Percentiles rank a stretch among this genome's conserved stretches.
Conservation (phyloP, 1,139 yeast genomes). For the Hyphopichia buzzinii region DNA sequence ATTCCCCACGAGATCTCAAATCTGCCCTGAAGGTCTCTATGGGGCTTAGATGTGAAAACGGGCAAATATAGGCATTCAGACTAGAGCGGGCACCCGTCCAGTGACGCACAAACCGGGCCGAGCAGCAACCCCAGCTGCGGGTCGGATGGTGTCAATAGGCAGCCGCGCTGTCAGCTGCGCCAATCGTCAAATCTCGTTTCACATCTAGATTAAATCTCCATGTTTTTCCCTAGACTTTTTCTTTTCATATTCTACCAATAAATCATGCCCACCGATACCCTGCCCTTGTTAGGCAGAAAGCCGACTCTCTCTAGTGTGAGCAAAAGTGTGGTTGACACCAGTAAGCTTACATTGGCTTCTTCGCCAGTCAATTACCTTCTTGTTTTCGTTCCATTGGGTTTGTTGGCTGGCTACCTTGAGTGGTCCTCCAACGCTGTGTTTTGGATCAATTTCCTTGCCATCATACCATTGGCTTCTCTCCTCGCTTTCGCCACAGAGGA, state of each 20-base stretch:
- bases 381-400: slow-evolving; percentile 85
- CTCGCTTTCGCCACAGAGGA: slow-evolving; percentile 93
- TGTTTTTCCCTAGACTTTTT: background rate
- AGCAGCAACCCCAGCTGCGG: background rate
- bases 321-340: slow-evolving; percentile 1
- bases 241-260: background rate
- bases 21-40: no score
- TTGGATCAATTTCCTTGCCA: slow-evolving; percentile 79
- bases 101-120: background rate
- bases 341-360: slow-evolving; percentile 42
- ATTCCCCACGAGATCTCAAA: no score
- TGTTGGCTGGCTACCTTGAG: slow-evolving; percentile 59
- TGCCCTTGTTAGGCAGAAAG: slow-evolving; percentile 6
- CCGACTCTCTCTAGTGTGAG: slow-evolving; percentile 1
- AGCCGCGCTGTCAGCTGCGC: background rate
- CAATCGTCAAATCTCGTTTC: background rate
- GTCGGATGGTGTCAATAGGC: background rate
- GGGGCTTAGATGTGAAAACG: no score
- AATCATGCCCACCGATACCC: slow-evolving; percentile 7
- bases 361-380: slow-evolving; percentile 78
- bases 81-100: no score
- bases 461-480: slow-evolving; percentile 88
- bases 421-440: slow-evolving; percentile 64
- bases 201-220: background rate
- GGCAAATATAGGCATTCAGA: no score